These are phyloP conservation scores for Bruguiera parviflora DNA, from an alignment of 345 rosid species.

Conservation along the genomic window DNA sequence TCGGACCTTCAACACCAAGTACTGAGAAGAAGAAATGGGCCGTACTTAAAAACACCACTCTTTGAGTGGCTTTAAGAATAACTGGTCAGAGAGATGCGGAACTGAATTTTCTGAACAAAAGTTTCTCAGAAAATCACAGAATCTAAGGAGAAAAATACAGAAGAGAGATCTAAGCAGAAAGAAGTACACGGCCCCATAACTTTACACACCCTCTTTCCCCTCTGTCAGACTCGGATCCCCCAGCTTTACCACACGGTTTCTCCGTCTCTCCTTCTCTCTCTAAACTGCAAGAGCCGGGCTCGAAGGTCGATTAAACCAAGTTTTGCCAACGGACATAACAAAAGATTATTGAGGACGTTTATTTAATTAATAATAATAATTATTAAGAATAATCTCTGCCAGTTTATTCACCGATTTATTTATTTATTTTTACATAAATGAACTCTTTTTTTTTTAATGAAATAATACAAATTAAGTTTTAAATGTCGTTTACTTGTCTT, in stretches of 20 bases:
- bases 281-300: slow-evolving; percentile 8
- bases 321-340: background rate
- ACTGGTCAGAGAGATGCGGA: background rate
- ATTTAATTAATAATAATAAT: too few relatives aligned
- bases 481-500: too few relatives aligned
- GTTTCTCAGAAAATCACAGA: slow-evolving; percentile 15
- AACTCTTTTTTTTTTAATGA: too few relatives aligned
- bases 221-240: slow-evolving; percentile 19
- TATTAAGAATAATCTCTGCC: too few relatives aligned
- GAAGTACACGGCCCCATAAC: background rate
- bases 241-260: slow-evolving; percentile 22
- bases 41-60: background rate
- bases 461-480: too few relatives aligned
- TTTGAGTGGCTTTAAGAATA: background rate
- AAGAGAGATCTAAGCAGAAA: background rate
- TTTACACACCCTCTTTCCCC: background rate
- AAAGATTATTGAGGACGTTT: too few relatives aligned
- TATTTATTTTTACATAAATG: too few relatives aligned
- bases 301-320: slow-evolving; percentile 27
- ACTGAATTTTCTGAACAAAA: background rate
- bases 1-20: background rate
- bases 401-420: too few relatives aligned
- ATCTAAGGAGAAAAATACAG: background rate
- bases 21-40: background rate
- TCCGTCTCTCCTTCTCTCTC: slow-evolving; percentile 7